Percentiles rank a stretch among this genome's conserved stretches.
Conservation (phyloP, 2,329 filamentous ascomycete genomes). For the Sarocladiaceae sp. region DNA sequence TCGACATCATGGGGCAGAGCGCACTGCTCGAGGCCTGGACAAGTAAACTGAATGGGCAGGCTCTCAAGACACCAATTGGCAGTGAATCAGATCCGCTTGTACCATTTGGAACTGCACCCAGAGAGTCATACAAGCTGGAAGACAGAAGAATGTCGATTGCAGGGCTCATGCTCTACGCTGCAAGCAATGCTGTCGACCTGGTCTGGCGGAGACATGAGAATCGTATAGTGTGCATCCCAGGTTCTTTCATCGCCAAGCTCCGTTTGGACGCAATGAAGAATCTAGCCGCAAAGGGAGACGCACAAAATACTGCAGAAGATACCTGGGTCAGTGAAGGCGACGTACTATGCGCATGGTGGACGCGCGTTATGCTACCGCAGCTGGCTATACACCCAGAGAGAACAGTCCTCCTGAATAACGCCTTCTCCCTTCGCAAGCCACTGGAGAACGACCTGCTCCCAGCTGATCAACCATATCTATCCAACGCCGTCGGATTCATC, state of each 20-base stretch:
- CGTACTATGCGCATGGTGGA: slow-evolving; percentile 30
- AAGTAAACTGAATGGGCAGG: slow-evolving; percentile 26
- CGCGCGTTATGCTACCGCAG: slow-evolving; percentile 21
- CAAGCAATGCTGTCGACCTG: slow-evolving; percentile 20
- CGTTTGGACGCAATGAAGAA: slow-evolving; percentile 21
- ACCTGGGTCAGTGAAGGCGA: slow-evolving; percentile 31
- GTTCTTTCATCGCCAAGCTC: slow-evolving; percentile 17
- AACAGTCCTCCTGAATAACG: slow-evolving; percentile 25
- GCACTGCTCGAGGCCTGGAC: slow-evolving; percentile 33
- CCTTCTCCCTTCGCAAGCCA: slow-evolving; percentile 7
- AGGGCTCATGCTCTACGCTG: slow-evolving; percentile 17
- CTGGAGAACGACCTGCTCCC: slow-evolving; percentile 6
- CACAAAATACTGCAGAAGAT: slow-evolving; percentile 7
- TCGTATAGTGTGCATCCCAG: slow-evolving; percentile 30
- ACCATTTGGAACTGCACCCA: slow-evolving; percentile 16
- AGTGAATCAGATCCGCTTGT: slow-evolving; percentile 23
- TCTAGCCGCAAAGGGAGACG: slow-evolving; percentile 12
- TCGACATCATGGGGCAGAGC: slow-evolving; percentile 32
- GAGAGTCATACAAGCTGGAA: slow-evolving; percentile 17
- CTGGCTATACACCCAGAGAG: slow-evolving; percentile 16
- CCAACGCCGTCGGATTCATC: slow-evolving; percentile 19
- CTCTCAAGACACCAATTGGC: slow-evolving; percentile 20
- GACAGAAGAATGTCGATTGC: slow-evolving; percentile 14
- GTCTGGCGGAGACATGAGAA: slow-evolving; percentile 20
- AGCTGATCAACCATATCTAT: slow-evolving; percentile 12